phyloP scores from a whole-genome alignment of 257 asterid genomes.

The Penstemon newberryi region DNA sequence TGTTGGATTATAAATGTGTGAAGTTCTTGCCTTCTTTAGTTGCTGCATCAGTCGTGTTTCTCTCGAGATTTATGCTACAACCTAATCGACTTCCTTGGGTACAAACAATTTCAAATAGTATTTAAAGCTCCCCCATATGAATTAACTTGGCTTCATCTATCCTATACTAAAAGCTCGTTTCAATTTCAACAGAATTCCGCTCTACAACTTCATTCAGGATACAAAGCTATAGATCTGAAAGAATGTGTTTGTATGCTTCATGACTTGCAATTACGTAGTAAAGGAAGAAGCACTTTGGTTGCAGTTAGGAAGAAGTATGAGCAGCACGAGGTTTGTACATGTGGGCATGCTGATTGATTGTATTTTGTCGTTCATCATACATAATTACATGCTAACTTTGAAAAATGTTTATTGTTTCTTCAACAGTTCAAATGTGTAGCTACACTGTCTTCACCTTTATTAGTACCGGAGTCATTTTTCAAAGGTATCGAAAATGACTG shows the following conservation, averaged over 20 bases:
- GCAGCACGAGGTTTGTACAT: slow-evolving; percentile 57
- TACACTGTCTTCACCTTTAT: slow-evolving; percentile 29
- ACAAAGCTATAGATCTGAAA: slow-evolving; percentile 45
- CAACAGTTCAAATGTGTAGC: slow-evolving; percentile 81
- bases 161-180: not conserved
- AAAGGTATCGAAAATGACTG: slow-evolving; percentile 26
- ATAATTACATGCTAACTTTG: slow-evolving; percentile 5
- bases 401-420: slow-evolving; percentile 1
- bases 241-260: slow-evolving; percentile 46
- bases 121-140: not conserved
- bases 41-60: slow-evolving; percentile 77
- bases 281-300: slow-evolving; percentile 47
- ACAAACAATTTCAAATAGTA: not conserved
- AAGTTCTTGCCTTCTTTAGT: slow-evolving; percentile 81
- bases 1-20: slow-evolving; percentile 69
- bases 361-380: not conserved
- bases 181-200: slow-evolving; percentile 30
- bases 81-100: slow-evolving; percentile 58
- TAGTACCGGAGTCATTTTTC: slow-evolving; percentile 42
- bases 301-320: slow-evolving; percentile 79
- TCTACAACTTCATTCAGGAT: slow-evolving; percentile 41
- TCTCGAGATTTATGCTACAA: slow-evolving; percentile 65
- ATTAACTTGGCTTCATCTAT: too few relatives aligned
- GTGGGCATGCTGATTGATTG: not conserved
- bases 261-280: slow-evolving; percentile 51